A percentile compares a stretch with the other conserved stretches of the same genome.
Conservation (phyloP, 2,329 filamentous ascomycete species). For the Beauveria sp. region DNA sequence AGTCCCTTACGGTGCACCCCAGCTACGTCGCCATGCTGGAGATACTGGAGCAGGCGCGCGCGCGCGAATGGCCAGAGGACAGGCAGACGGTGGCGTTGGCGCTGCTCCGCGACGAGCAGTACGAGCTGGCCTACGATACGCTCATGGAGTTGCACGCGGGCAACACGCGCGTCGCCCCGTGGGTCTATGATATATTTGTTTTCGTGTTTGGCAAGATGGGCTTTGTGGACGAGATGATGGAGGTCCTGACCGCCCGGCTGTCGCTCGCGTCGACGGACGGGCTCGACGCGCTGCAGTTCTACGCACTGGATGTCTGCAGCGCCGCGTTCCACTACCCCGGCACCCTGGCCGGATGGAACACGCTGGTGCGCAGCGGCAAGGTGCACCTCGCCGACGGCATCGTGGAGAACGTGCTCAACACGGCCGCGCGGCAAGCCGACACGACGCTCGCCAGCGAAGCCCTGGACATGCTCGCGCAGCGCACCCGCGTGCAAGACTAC, state of each 20-base stretch:
- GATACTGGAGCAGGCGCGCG: constrained; percentile 66
- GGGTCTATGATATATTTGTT: constrained; percentile 73
- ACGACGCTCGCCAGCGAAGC: constrained; percentile 61
- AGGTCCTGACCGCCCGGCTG: constrained; percentile 54
- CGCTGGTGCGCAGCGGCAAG: constrained; percentile 41
- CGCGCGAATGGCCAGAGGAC: constrained; percentile 54
- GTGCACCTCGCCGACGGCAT: constrained; percentile 49
- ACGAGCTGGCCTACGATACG: constrained; percentile 69
- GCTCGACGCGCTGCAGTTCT: constrained; percentile 52
- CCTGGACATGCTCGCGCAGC: constrained; percentile 40
- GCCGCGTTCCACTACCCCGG: constrained; percentile 54
- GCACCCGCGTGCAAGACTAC: constrained; percentile 47
- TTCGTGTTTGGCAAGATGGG: constrained; percentile 63
- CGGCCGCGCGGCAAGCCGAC: constrained; percentile 64
- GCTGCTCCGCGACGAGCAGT: constrained; percentile 70
- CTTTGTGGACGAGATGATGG: constrained; percentile 71
- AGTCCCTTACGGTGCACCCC: constrained; percentile 74
- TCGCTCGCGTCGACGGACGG: constrained; percentile 24
- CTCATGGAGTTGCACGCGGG: constrained; percentile 59
- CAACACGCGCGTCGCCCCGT: constrained; percentile 50
- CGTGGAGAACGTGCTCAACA: constrained; percentile 60
- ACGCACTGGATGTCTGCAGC: constrained; percentile 70
- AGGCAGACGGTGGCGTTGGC: constrained; percentile 64
- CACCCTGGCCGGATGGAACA: constrained; percentile 64
- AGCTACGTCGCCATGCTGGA: constrained; percentile 70